These are phyloP conservation scores for Austropuccinia psidii DNA, from an alignment of 1,284 basidiomycete species.

Conservation along the genomic window DNA sequence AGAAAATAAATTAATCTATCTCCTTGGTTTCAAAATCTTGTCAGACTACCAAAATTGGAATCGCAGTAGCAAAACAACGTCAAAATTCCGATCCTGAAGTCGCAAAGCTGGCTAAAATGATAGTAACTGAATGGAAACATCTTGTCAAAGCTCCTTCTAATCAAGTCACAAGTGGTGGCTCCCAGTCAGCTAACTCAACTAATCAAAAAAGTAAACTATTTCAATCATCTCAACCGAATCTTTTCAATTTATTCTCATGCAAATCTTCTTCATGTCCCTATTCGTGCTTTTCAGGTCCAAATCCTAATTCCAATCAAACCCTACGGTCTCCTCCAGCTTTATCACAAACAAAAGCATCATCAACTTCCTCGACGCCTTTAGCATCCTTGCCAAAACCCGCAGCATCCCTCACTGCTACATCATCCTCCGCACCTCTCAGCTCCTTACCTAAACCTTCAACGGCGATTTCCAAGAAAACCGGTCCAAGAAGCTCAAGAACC, in stretches of 20 bases:
- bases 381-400: neutral
- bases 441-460: neutral
- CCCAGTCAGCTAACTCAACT: neutral
- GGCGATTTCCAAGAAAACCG: neutral
- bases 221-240: neutral
- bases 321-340: neutral
- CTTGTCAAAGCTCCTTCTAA: constrained; percentile 14
- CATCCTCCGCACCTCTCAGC: neutral
- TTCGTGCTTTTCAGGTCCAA: neutral
- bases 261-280: no score
- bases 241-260: no score
- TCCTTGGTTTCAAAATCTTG: neutral
- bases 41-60: constrained; percentile 29
- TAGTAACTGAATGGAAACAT: constrained; percentile 23
- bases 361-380: neutral
- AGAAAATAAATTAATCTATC: neutral
- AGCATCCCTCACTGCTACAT: neutral
- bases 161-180: neutral
- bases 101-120: constrained; percentile 28
- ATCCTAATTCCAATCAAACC: neutral
- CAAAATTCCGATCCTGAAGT: constrained; percentile 26
- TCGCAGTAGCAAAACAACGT: constrained; percentile 26
- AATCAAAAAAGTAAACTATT: constrained; percentile 10
- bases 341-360: neutral
- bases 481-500: constrained; percentile 17